Base-by-base conservation (phyloP, 495 filamentous ascomycete genomes). In the Cryomyces minteri region DNA sequence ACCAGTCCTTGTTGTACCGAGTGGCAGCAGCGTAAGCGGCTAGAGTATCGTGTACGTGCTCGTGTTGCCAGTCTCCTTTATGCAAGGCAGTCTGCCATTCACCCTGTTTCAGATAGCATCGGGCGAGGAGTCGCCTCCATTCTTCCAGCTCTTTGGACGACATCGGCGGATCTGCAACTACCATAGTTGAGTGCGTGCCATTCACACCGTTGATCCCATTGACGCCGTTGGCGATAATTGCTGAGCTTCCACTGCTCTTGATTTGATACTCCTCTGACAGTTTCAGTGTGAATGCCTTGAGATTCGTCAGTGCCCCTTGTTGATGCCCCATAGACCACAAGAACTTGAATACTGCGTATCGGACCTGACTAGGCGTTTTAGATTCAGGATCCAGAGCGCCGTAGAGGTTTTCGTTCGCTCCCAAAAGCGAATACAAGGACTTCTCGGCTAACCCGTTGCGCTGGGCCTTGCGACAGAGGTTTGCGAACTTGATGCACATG, bases 401-500 rank as follows among this genome's bases (percentile, higher is more conserved):
- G 38, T 55, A 44, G 7, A 58, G 69, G 58, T 45, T 65, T 2
- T 63, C 62, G 39, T 81, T 75, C 10, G 81, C 68, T 31, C 77
- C 76, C n/a, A 84, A 72, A 8, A 85, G 68, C 31, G 77, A 79
- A 54, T 86, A 84, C 39, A 99, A 65, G n/a, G 85, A 85, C 59
- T 93, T 88, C 65, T 96, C 90, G 3, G 88, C 92, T n/a, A 99
- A 72, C 10, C 88, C 90, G 67, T 85, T 88, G 7, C 90, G 79
- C 43, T 84, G 82, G 31, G 86, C 93, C 58, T 96, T 99, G 53
- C 90, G 80, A 60, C 90, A 99, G 6, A 99, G 73, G 52, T 95
- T 96, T 48, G 92, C 84, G 54, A 94, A 96, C 57, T 99, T 99
- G 66, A 96, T 95, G 72, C 83, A 93, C 86, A 96, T 96, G 54